Percentiles rank a stretch among this genome's conserved stretches.
Evolutionary conservation across 2,329 filamentous ascomycete genomes (phyloP).

Genomic region (Fusarium sp.): DNA sequence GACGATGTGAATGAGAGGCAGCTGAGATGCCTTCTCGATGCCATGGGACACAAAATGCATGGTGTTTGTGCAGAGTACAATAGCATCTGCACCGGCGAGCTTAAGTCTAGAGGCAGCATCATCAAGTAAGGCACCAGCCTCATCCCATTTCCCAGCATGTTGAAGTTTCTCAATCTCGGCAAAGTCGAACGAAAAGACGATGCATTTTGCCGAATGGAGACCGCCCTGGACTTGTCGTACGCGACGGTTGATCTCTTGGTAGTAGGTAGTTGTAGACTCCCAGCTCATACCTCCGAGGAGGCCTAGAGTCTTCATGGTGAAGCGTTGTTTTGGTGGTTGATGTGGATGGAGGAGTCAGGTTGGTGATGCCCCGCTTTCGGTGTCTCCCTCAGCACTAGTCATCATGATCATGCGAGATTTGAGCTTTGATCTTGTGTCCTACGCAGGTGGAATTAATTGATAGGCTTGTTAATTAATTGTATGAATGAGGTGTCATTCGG

Average conservation of each 20-base stretch:
- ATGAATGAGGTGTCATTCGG: neutral
- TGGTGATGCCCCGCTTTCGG: neutral
- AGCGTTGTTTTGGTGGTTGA: neutral
- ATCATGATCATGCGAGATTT: neutral
- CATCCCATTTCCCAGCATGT: slow-evolving; percentile 30
- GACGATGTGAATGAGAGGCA: slow-evolving; percentile 43
- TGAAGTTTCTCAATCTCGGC: slow-evolving; percentile 38
- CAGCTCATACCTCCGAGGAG: slow-evolving; percentile 46
- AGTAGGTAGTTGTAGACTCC: slow-evolving; percentile 44
- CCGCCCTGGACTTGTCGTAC: slow-evolving; percentile 38
- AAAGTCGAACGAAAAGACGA: slow-evolving; percentile 45
- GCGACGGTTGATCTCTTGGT: slow-evolving; percentile 43
- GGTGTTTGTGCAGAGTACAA: slow-evolving; percentile 44
- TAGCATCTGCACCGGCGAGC: slow-evolving; percentile 37
- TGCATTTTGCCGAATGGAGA: slow-evolving; percentile 37
- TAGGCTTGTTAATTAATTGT: neutral
- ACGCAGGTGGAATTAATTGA: neutral
- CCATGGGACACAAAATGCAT: slow-evolving; percentile 38
- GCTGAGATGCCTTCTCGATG: slow-evolving; percentile 14
- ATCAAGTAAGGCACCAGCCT: slow-evolving; percentile 27
- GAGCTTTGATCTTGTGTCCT: neutral
- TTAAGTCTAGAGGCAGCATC: slow-evolving; percentile 29
- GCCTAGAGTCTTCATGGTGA: slow-evolving; percentile 42
- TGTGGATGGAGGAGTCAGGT: neutral
- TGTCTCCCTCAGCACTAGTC: neutral